Percentiles rank a stretch among this genome's conserved stretches.
phyloP scores from a whole-genome alignment of 192 early-diverging fungal genomes.

The Coemansia sp. region DNA sequence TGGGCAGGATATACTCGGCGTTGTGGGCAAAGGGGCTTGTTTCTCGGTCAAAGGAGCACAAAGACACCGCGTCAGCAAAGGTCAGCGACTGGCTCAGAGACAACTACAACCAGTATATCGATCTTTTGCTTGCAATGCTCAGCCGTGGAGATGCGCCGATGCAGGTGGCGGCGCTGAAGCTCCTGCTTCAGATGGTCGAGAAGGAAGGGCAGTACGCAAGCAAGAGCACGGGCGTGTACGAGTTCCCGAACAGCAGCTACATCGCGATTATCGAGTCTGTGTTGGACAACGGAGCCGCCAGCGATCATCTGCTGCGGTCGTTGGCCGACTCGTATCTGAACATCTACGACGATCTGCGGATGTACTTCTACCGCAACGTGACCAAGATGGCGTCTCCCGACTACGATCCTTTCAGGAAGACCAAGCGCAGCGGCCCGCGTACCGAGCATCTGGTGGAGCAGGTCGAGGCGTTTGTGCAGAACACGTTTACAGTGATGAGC shows the following conservation, averaged over 20 bases:
- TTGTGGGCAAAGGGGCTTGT: slow-evolving; percentile 42
- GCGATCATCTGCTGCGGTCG: slow-evolving; percentile 61
- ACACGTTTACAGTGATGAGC: slow-evolving; percentile 63
- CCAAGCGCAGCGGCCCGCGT: slow-evolving; percentile 14
- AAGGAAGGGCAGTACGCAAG: slow-evolving; percentile 58
- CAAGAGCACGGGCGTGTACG: slow-evolving; percentile 37
- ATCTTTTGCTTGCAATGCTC: slow-evolving; percentile 57
- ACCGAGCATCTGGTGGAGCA: slow-evolving; percentile 25
- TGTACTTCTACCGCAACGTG: slow-evolving; percentile 75
- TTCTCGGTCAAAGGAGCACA: slow-evolving; percentile 14
- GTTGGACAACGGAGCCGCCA: slow-evolving; percentile 60
- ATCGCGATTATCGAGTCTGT: slow-evolving; percentile 57
- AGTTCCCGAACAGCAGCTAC: slow-evolving; percentile 75
- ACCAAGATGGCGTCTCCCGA: slow-evolving; percentile 44
- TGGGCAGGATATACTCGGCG: slow-evolving; percentile 68
- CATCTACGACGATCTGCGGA: slow-evolving; percentile 81
- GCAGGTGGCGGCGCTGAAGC: slow-evolving; percentile 74
- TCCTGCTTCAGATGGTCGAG: slow-evolving; percentile 69
- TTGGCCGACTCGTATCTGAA: slow-evolving; percentile 73
- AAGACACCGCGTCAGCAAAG: slow-evolving; percentile 46
- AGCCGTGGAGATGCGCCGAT: slow-evolving; percentile 65
- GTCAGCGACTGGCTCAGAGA: slow-evolving; percentile 75
- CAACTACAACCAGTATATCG: slow-evolving; percentile 70
- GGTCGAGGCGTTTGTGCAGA: slow-evolving; percentile 53
- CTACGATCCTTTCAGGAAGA: slow-evolving; percentile 45